These are phyloP conservation scores for Tricholoma sp. DNA, from an alignment of 768 basidiomycete species.

Conservation along the genomic window DNA sequence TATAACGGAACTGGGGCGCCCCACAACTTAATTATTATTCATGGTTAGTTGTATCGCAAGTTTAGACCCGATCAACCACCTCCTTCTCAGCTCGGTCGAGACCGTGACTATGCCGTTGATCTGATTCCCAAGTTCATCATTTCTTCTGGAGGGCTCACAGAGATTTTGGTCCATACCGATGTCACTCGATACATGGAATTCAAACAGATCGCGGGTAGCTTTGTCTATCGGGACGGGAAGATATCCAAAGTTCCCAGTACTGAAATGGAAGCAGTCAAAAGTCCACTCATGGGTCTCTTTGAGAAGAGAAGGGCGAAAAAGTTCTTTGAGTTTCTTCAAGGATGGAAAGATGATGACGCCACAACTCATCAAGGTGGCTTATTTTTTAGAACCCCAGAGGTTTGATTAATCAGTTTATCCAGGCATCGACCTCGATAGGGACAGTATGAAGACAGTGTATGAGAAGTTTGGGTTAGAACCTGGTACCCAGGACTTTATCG, in stretches of 20 bases:
- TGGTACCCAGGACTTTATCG: slow-evolving; percentile 98
- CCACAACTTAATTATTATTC: not conserved
- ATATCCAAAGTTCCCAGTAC: slow-evolving; percentile 98
- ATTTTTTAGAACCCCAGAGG: not conserved
- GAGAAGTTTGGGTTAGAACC: slow-evolving; percentile 96
- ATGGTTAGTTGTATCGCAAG: slow-evolving; percentile 84
- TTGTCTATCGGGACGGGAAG: slow-evolving; percentile 93
- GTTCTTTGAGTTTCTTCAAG: slow-evolving; percentile 96
- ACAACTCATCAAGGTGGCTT: slow-evolving; percentile 85
- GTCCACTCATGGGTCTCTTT: slow-evolving; percentile 97
- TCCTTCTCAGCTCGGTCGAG: slow-evolving; percentile 86
- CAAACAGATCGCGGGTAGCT: slow-evolving; percentile 99
- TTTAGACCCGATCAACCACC: slow-evolving; percentile 77
- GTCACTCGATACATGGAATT: slow-evolving; percentile 99
- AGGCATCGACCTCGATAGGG: slow-evolving; percentile 87
- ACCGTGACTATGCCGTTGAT: slow-evolving; percentile 97
- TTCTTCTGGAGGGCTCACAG: slow-evolving; percentile 93
- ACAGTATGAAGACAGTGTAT: slow-evolving; percentile 92
- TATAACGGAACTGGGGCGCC: not conserved
- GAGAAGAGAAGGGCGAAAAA: slow-evolving; percentile 98
- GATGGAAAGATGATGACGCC: slow-evolving; percentile 94
- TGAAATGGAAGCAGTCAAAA: slow-evolving; percentile 94
- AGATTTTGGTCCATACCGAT: slow-evolving; percentile 98
- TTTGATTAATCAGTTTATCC: slow-evolving; percentile 1
- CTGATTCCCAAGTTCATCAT: slow-evolving; percentile 99